These are phyloP conservation scores for Tulasnella sp. DNA, from an alignment of 768 basidiomycete species.

Conservation along the genomic window DNA sequence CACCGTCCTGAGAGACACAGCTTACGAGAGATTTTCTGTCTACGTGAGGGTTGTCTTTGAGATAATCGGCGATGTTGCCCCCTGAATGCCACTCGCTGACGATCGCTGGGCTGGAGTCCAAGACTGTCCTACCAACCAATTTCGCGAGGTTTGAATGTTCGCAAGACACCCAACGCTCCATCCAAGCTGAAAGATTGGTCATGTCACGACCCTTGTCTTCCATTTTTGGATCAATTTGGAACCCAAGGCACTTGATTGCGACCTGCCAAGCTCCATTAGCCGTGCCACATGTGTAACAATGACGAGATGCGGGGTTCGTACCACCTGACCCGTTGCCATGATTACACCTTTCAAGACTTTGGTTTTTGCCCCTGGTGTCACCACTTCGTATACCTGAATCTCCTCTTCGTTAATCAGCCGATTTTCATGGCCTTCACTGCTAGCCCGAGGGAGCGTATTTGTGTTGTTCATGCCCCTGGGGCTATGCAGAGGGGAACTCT, in stretches of 20 bases:
- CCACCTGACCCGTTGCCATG: background rate
- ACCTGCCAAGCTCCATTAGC: background rate
- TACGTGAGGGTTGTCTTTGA: background rate
- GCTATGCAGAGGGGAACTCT: background rate
- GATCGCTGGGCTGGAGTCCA: background rate
- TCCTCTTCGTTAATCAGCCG: background rate
- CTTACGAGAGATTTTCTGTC: conserved; percentile 1
- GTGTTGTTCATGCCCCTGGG: no score
- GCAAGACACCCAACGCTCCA: background rate
- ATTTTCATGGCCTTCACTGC: background rate
- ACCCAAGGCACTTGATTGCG: background rate
- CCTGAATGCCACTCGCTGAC: background rate
- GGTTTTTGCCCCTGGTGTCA: background rate
- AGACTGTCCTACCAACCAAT: background rate
- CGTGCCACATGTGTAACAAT: background rate
- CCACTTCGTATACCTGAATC: background rate
- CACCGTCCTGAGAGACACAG: background rate
- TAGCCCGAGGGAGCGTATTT: background rate
- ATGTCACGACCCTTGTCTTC: background rate
- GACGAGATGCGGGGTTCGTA: background rate
- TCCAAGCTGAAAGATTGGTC: background rate
- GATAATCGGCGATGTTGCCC: background rate
- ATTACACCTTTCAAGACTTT: background rate
- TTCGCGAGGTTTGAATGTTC: background rate
- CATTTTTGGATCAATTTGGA: background rate